phyloP scores from a whole-genome alignment of 306 rosid genomes.

The Ochetophila trinervis region DNA sequence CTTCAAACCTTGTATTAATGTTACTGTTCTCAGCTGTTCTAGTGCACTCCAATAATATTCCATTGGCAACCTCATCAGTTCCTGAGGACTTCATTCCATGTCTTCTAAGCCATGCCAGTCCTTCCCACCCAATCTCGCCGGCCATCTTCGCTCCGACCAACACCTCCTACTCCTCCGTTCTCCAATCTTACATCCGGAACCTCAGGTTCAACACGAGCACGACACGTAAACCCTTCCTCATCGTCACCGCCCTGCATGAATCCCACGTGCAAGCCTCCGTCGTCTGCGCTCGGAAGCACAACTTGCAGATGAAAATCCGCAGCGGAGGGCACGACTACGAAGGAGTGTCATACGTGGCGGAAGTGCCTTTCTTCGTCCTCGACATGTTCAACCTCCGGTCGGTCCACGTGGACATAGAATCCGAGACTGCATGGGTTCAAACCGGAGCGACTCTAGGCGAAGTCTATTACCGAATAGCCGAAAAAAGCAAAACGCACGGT shows the following conservation, averaged over 20 bases:
- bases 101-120: constrained; percentile 38
- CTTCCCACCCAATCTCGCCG: constrained; percentile 47
- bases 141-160: constrained; percentile 51
- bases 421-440: constrained; percentile 60
- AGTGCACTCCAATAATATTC: constrained; percentile 8
- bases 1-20: no score
- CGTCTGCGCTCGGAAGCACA: constrained; percentile 45
- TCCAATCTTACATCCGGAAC: constrained; percentile 50
- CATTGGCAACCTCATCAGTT: constrained; percentile 15
- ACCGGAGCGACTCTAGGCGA: constrained; percentile 49
- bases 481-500: constrained; percentile 40
- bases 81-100: constrained; percentile 40
- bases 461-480: constrained; percentile 31
- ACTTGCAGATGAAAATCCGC: constrained; percentile 57
- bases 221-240: constrained; percentile 52
- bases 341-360: constrained; percentile 51
- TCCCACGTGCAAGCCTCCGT: constrained; percentile 53
- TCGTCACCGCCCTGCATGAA: constrained; percentile 53
- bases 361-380: constrained; percentile 56
- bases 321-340: constrained; percentile 79
- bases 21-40: constrained; percentile 2
- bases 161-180: constrained; percentile 40
- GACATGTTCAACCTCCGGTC: constrained; percentile 61
- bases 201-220: constrained; percentile 55
- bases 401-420: constrained; percentile 36